Base-by-base conservation (phyloP, 1,139 yeast species). In the Suhomyces bolitotheri region DNA sequence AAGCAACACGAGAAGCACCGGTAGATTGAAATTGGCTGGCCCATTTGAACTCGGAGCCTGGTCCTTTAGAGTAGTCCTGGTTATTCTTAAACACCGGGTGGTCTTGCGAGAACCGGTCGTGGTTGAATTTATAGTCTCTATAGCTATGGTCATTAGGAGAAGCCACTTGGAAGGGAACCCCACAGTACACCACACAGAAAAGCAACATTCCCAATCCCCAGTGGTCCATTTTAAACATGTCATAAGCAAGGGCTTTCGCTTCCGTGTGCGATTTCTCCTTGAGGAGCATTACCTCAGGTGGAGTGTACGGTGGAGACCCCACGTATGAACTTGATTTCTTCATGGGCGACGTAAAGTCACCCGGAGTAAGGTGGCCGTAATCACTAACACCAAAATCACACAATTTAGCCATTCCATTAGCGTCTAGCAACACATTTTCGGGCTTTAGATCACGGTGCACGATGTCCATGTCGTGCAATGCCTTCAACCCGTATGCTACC, bases 371-470 rank as follows among this genome's bases (percentile, higher is more conserved):
- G 55, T 80, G 83, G 15, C 80, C 85, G 57, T 71, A 76, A 35
- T 76, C 82, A 39, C 86, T 76, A 14, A 81, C 82, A 39, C 94
- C 94, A 58, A 83, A 84, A 62, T 84, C 94, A 33, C 89, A 82
- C 23, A 84, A 58, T 51, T 83, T 82, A 30, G 82, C 78, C 20
- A 80, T 54, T 2, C 92, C 92, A 40, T 70, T 63, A 16, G 59
- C 59, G 38, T 76, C 74, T 24, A 82, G 51, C 34, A 82, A 63
- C 9, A 82, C 61, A 49, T 82, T 82, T 40, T 82, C 83, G 1
- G 88, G 82, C 53, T 82, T 82, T 41, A 82, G 56, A 59, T 82
- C 89, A 25, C 80, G 66, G 51, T 82, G 88, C 16, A 74, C 79
- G 22, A 80, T 67, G 54, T 75, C 83, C 36, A 64, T 53, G 29